Conservation (phyloP, 2,329 filamentous ascomycete genomes). For the Pseudofabraea citricarpa region DNA sequence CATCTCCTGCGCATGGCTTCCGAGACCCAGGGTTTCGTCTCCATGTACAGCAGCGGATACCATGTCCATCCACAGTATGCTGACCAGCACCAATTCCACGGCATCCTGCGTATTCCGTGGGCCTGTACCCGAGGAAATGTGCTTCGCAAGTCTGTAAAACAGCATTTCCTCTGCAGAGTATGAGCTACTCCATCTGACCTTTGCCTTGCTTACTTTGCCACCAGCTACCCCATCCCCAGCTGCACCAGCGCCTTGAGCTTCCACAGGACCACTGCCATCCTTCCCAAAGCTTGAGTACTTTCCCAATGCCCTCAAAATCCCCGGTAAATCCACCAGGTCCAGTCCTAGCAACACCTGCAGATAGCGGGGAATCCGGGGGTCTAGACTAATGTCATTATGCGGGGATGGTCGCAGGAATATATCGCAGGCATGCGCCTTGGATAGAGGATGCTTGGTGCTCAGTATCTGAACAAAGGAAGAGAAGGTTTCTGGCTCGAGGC, state of each 20-base stretch:
- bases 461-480: conserved; percentile 45
- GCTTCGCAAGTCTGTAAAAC: conserved; percentile 26
- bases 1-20: conserved; percentile 46
- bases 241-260: conserved; percentile 4
- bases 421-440: conserved; percentile 47
- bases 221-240: not conserved
- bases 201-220: not conserved
- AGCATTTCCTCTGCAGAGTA: conserved; percentile 37
- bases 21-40: conserved; percentile 35
- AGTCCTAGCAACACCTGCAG: conserved; percentile 49
- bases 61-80: conserved; percentile 55
- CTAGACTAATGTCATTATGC: conserved; percentile 40
- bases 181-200: conserved; percentile 47
- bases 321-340: conserved; percentile 47
- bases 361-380: conserved; percentile 56
- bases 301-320: conserved; percentile 50
- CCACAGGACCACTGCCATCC: too few relatives aligned
- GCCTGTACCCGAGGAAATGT: conserved; percentile 38
- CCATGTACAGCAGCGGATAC: conserved; percentile 47
- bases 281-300: conserved; percentile 39
- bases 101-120: conserved; percentile 44
- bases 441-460: conserved; percentile 45
- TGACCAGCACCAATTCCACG: conserved; percentile 42
- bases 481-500: conserved; percentile 51
- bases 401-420: conserved; percentile 52